phyloP scores from a whole-genome alignment of 2,329 filamentous ascomycete genomes.

The Diaporthe humulicola region DNA sequence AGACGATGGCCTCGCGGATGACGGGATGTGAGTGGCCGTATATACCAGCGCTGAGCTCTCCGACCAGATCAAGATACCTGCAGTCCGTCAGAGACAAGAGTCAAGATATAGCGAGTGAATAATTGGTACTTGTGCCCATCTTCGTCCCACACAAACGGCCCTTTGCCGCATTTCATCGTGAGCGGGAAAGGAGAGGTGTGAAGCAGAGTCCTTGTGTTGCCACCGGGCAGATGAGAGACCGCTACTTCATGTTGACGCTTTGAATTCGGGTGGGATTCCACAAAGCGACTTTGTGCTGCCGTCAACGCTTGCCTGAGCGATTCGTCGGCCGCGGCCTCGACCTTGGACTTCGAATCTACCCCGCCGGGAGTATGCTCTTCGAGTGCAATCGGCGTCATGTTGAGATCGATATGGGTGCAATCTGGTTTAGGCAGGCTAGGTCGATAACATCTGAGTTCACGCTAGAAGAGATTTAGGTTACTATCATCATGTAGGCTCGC shows the following conservation, averaged over 20 bases:
- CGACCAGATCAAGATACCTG: slow-evolving; percentile 71
- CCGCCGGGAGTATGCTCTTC: background rate
- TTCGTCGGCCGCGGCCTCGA: background rate
- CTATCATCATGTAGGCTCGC: background rate
- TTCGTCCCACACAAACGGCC: slow-evolving; percentile 54
- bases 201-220: slow-evolving; percentile 47
- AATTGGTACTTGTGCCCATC: slow-evolving; percentile 53
- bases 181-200: slow-evolving; percentile 60
- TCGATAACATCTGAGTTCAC: background rate
- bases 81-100: background rate
- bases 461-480: background rate
- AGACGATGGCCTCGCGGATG: slow-evolving; percentile 62
- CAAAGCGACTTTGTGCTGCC: slow-evolving; percentile 6
- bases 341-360: background rate
- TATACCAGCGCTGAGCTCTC: slow-evolving; percentile 74
- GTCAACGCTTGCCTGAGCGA: background rate
- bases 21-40: slow-evolving; percentile 74
- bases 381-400: slow-evolving; percentile 13
- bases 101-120: rapidly evolving
- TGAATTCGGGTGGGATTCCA: background rate
- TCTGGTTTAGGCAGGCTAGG: background rate
- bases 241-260: slow-evolving; percentile 10
- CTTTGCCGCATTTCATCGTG: slow-evolving; percentile 53
- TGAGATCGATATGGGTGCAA: background rate
- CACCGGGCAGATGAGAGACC: slow-evolving; percentile 44